A percentile compares a stretch with the other conserved stretches of the same genome.
phyloP scores from a whole-genome alignment of 108 stramenopile species.

The Cyclotella kingstonii region DNA sequence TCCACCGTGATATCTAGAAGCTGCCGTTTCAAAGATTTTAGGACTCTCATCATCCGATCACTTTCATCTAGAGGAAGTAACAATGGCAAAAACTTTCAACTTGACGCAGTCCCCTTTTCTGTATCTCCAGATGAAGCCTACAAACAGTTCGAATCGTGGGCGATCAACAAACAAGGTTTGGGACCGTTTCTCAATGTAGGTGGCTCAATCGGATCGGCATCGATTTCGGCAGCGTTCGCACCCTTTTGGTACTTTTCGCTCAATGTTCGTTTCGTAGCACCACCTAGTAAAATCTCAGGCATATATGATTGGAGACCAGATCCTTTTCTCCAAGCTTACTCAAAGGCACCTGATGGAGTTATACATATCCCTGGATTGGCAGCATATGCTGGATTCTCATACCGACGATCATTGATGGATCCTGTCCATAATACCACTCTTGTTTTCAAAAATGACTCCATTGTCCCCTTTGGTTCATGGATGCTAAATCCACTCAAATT shows the following conservation, averaged over 20 bases:
- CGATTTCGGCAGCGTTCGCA: slow-evolving; percentile 60
- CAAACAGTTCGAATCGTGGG: slow-evolving; percentile 70
- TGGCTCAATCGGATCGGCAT: slow-evolving; percentile 30
- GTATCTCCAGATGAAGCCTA: slow-evolving; percentile 69
- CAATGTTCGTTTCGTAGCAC: slow-evolving; percentile 60
- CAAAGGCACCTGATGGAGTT: slow-evolving; percentile 33
- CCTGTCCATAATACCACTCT: slow-evolving; percentile 74
- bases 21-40: too few species aligned
- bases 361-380: slow-evolving; percentile 74
- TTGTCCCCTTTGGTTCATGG: slow-evolving; percentile 71
- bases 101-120: slow-evolving; percentile 69
- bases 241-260: slow-evolving; percentile 82
- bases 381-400: slow-evolving; percentile 74
- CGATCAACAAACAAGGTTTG: slow-evolving; percentile 67
- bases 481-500: slow-evolving; percentile 66
- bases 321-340: slow-evolving; percentile 50
- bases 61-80: slow-evolving; percentile 20
- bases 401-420: slow-evolving; percentile 71
- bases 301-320: slow-evolving; percentile 43
- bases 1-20: too few species aligned
- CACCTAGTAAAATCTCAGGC: not conserved
- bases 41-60: not conserved
- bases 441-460: slow-evolving; percentile 68
- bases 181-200: slow-evolving; percentile 47
- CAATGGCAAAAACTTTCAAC: slow-evolving; percentile 36